These are phyloP conservation scores for Gautieria morchelliformis DNA, from an alignment of 768 basidiomycete species.

Conservation along the genomic window DNA sequence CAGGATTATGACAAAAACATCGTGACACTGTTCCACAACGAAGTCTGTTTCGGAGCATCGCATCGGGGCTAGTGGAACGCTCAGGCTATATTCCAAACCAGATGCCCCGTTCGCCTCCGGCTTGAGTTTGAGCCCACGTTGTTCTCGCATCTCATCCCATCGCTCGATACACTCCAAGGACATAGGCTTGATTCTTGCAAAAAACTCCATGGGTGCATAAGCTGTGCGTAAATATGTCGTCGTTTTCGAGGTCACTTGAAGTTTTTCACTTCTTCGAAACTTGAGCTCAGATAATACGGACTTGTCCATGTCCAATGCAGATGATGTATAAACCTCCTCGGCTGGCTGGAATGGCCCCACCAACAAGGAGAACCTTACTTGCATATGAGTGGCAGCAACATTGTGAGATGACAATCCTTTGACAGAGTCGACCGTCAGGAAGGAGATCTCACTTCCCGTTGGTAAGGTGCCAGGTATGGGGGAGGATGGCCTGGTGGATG, in stretches of 20 bases:
- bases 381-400: slow-evolving; percentile 77
- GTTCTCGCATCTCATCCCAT: slow-evolving; percentile 91
- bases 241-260: slow-evolving; percentile 67
- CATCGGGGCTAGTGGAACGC: slow-evolving; percentile 56
- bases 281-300: slow-evolving; percentile 69
- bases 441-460: slow-evolving; percentile 71
- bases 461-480: slow-evolving; percentile 60
- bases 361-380: slow-evolving; percentile 82
- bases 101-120: not conserved
- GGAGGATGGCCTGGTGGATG: too few relatives aligned
- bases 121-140: slow-evolving; percentile 28
- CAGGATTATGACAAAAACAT: too few relatives aligned
- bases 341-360: slow-evolving; percentile 56
- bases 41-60: slow-evolving; percentile 77
- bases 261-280: slow-evolving; percentile 74
- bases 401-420: slow-evolving; percentile 90
- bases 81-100: slow-evolving; percentile 28
- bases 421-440: slow-evolving; percentile 79
- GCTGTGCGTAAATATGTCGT: slow-evolving; percentile 61
- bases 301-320: slow-evolving; percentile 61
- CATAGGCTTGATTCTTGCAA: slow-evolving; percentile 68
- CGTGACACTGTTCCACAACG: too few relatives aligned
- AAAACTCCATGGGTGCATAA: slow-evolving; percentile 86
- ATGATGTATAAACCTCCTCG: slow-evolving; percentile 78
- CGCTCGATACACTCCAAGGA: slow-evolving; percentile 85